Evolutionary conservation across 106 monocot genomes (phyloP).

Genomic region (Cymbidium sinense): DNA sequence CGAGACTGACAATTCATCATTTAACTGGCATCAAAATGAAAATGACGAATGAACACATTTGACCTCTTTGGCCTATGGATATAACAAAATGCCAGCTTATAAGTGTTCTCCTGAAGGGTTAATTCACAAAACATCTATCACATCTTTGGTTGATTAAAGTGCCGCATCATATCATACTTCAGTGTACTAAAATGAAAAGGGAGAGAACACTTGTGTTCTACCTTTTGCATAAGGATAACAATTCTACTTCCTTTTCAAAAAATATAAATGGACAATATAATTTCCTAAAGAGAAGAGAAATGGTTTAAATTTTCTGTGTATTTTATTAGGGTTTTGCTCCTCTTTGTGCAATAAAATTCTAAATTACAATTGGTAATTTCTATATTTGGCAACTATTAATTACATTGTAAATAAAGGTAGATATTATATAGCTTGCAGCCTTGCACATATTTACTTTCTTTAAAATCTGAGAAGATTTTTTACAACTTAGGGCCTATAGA

Average conservation of each 20-base stretch:
- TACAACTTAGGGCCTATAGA: no score
- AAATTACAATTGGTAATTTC: no score
- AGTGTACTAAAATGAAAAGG: not conserved
- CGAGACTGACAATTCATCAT: not conserved
- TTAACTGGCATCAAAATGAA: not conserved
- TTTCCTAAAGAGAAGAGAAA: no score
- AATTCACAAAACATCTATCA: not conserved
- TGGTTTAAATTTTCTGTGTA: no score
- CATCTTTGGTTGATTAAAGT: not conserved
- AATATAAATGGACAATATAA: not conserved
- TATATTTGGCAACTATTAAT: no score
- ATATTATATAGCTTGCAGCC: no score
- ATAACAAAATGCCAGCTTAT: not conserved
- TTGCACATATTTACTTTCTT: no score
- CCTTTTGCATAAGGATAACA: not conserved
- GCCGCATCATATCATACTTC: not conserved
- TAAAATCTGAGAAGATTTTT: no score
- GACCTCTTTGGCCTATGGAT: not conserved
- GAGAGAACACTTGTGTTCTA: not conserved
- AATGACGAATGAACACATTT: not conserved
- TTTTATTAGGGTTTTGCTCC: no score
- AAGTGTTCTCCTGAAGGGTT: not conserved
- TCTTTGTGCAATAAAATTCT: no score
- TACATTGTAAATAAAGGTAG: no score
- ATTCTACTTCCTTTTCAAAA: not conserved